Conservation (phyloP, 768 basidiomycete genomes). For the Amanita fuliginea region DNA sequence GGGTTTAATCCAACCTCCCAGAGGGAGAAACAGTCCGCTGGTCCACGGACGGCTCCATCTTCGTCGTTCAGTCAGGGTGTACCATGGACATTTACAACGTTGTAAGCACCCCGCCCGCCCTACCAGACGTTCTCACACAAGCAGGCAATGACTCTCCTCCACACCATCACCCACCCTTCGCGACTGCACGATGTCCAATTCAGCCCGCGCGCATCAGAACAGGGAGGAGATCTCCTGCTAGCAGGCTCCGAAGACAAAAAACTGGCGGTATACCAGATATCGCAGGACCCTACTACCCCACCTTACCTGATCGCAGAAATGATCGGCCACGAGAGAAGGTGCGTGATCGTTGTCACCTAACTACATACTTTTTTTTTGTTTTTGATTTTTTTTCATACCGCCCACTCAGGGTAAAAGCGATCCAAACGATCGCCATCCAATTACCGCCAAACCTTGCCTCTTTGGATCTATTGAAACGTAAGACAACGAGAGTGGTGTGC, state of each 20-base stretch:
- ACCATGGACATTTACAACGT: conserved; percentile 79
- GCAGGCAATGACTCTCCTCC: conserved; percentile 71
- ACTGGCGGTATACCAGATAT: conserved; percentile 63
- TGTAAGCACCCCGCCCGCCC: conserved; percentile 27
- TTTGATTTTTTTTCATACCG: not conserved
- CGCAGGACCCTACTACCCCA: conserved; percentile 26
- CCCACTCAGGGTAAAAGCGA: conserved; percentile 60
- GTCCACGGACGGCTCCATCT: conserved; percentile 66
- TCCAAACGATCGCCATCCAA: conserved; percentile 55
- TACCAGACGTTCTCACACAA: not conserved
- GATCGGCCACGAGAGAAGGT: conserved; percentile 85
- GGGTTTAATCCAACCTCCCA: conserved; percentile 14
- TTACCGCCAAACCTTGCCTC: conserved; percentile 26
- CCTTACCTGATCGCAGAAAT: conserved; percentile 62
- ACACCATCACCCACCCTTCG: conserved; percentile 65
- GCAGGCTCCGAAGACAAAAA: conserved; percentile 89
- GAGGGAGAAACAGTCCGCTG: conserved; percentile 93
- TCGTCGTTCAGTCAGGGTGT: conserved; percentile 69
- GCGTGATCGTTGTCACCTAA: not conserved
- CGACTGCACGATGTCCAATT: conserved; percentile 83
- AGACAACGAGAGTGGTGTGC: conserved; percentile 28
- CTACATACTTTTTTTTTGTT: no score
- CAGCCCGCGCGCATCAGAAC: conserved; percentile 39
- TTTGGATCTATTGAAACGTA: conserved; percentile 13
- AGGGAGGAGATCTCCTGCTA: conserved; percentile 49